These are phyloP conservation scores for Aspergillus japonicus DNA, from an alignment of 2,329 filamentous ascomycete species.

Conservation along the genomic window DNA sequence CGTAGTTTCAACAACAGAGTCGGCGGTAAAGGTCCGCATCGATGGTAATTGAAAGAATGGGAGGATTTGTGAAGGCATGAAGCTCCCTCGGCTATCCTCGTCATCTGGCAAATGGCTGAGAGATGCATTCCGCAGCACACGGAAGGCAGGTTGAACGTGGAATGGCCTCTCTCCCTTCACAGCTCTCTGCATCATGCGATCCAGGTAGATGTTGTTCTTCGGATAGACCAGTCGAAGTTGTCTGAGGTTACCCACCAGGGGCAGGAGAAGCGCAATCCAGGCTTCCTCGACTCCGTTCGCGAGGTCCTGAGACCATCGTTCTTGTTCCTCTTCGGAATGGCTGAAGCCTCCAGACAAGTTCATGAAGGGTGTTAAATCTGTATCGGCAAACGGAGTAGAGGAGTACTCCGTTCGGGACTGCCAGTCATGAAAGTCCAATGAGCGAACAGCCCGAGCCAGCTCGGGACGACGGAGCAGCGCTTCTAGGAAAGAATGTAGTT, in stretches of 20 bases:
- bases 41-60: slow-evolving; percentile 28
- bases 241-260: slow-evolving; percentile 24
- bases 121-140: slow-evolving; percentile 20
- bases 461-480: slow-evolving; percentile 21
- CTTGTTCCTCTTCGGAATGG: slow-evolving; percentile 21
- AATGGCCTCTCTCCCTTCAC: slow-evolving; percentile 20
- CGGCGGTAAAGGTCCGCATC: slow-evolving; percentile 23
- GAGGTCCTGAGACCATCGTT: slow-evolving; percentile 25
- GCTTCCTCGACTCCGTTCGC: slow-evolving; percentile 23
- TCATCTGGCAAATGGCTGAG: slow-evolving; percentile 14
- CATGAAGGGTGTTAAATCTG: slow-evolving; percentile 13
- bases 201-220: slow-evolving; percentile 21
- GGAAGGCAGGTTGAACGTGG: slow-evolving; percentile 17
- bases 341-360: slow-evolving; percentile 13
- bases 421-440: slow-evolving; percentile 26
- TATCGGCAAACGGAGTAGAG: background rate
- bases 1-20: slow-evolving; percentile 27
- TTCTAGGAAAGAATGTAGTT: slow-evolving; percentile 23
- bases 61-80: slow-evolving; percentile 18
- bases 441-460: slow-evolving; percentile 25
- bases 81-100: slow-evolving; percentile 13
- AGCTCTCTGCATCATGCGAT: slow-evolving; percentile 23
- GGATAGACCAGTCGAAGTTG: slow-evolving; percentile 23
- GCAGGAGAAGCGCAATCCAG: slow-evolving; percentile 29
- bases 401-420: background rate